Base-by-base conservation (phyloP, 2,329 filamentous ascomycete genomes). In the Penicillium sp. region DNA sequence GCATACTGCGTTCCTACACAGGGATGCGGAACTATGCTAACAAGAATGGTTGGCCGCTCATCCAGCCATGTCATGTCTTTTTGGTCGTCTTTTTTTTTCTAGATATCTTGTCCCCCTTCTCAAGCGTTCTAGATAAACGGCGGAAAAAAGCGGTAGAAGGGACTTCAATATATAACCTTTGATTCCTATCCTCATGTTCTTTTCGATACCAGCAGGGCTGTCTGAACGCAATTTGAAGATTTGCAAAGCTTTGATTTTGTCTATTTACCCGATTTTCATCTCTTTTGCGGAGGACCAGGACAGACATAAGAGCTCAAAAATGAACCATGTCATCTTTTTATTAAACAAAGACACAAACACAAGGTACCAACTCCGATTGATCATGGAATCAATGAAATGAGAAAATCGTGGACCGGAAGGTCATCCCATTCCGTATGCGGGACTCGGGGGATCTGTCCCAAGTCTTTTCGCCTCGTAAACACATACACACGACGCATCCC, bases 301-400 rank as follows among this genome's bases (percentile, higher is more conserved):
- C 53, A 53, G 53, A 66, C 54, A 61, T 55, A 59, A 56, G 59
- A 57, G 57, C 58, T 58, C 55, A 64, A 61, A 62, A 64, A 58
- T 59, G 67, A 68, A 68, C 64, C 62, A 62, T 66, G 65, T 63
- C 62, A 67, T 72, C 65, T 71, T 72, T 57, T 71, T 70, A 73
- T 70, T 70, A 73, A 70, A 70, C 68, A 57, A 58, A 69, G 58
- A 65, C 65, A 70, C 66, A 63, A 68, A 69, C 65, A 64, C 62
- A 66, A 68, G 67, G 67, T 72, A 73, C 71, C 71, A 74, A 74
- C 71, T 74, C 71, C 71, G 69, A 70, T 71, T 68, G 68, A 72
- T 73, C 70, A 70, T 73, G 69, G 68, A 72, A 73, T 70, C 68
- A 71, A 72, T 63, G 67, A 71, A 71, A 73, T 66, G 62, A 69